These are phyloP conservation scores for Boletus fagicola DNA, from an alignment of 768 basidiomycete genomes.

Conservation along the genomic window DNA sequence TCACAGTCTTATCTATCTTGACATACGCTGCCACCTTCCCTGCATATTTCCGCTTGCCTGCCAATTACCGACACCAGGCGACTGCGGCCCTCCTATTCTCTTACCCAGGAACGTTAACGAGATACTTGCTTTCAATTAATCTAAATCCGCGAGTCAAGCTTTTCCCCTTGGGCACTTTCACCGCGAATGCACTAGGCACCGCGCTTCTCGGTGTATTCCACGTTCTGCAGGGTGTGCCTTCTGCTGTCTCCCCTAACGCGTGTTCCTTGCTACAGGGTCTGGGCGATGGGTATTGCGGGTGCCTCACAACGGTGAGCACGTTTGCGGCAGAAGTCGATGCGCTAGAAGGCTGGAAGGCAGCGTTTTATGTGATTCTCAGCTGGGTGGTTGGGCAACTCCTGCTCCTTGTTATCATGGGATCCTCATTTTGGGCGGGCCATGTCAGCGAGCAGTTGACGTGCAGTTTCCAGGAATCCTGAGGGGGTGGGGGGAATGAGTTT, in stretches of 20 bases:
- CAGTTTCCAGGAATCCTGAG: slow-evolving; percentile 33
- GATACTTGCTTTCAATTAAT: slow-evolving; percentile 70
- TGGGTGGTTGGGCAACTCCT: slow-evolving; percentile 68
- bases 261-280: slow-evolving; percentile 82
- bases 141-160: slow-evolving; percentile 64
- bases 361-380: slow-evolving; percentile 67
- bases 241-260: slow-evolving; percentile 43
- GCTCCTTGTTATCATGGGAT: slow-evolving; percentile 70
- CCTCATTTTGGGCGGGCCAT: slow-evolving; percentile 53
- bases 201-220: slow-evolving; percentile 74
- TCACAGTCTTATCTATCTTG: slow-evolving; percentile 57
- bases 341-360: slow-evolving; percentile 55
- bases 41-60: slow-evolving; percentile 73
- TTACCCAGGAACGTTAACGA: slow-evolving; percentile 83
- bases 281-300: slow-evolving; percentile 91
- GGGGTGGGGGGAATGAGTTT: neutral
- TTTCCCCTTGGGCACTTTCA: slow-evolving; percentile 78
- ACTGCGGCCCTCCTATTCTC: slow-evolving; percentile 88
- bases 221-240: slow-evolving; percentile 57
- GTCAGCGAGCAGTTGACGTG: slow-evolving; percentile 51
- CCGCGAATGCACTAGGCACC: slow-evolving; percentile 76
- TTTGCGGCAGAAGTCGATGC: slow-evolving; percentile 78
- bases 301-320: slow-evolving; percentile 91
- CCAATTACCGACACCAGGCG: slow-evolving; percentile 68
- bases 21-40: slow-evolving; percentile 75